phyloP scores from a whole-genome alignment of 2,329 filamentous ascomycete species.

The Chalaropsis thielavioides region DNA sequence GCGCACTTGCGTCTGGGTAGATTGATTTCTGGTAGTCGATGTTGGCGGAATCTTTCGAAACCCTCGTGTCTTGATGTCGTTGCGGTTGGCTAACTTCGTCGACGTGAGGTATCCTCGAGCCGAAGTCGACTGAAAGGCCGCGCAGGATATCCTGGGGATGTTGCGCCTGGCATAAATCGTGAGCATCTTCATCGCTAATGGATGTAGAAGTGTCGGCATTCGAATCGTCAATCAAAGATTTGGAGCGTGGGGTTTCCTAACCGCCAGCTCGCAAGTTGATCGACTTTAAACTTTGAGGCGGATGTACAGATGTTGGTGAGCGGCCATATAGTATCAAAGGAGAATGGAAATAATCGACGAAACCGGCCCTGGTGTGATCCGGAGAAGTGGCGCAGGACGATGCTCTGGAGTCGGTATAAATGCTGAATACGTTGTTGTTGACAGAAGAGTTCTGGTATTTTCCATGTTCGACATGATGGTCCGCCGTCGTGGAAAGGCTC shows the following conservation, averaged over 20 bases:
- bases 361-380: neutral
- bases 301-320: neutral
- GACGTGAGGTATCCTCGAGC: neutral
- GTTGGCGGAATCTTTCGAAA: neutral
- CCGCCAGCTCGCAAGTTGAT: neutral
- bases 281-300: neutral
- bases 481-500: neutral
- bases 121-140: neutral
- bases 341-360: too few relatives aligned
- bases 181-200: neutral
- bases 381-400: neutral
- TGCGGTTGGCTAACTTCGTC: neutral
- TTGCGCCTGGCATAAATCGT: neutral
- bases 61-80: neutral
- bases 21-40: neutral
- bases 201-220: too few relatives aligned
- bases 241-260: neutral
- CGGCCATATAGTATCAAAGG: neutral
- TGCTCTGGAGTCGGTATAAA: neutral
- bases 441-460: neutral
- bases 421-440: neutral
- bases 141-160: neutral
- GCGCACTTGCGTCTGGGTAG: conserved; percentile 13
- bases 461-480: neutral
- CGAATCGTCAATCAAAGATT: neutral